Base-by-base conservation (phyloP, 768 basidiomycete species). In the Cystobasidiopsis lactophilus region DNA sequence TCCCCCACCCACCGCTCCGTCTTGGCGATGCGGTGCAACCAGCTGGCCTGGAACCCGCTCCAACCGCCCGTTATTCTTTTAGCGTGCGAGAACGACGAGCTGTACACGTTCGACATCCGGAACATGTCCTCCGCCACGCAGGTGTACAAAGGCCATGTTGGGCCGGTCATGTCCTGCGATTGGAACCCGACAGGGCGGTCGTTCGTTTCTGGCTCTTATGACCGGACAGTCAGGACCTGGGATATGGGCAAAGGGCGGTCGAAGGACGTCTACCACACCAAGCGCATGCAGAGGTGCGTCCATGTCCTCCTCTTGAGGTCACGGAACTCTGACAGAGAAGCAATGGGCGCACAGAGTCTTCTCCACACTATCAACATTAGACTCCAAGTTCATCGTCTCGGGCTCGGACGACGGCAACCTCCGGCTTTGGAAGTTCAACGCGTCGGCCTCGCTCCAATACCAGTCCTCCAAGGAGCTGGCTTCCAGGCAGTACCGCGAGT, bases 71-170 rank as follows among this genome's bases (percentile, higher is more conserved):
- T 79, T 3, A 69, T 95, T 37, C 75, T 98, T 7, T 75, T 96
- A 5, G 93, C 85, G n/a, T 95, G 89, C 0, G 93, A 96, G 71
- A 91, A 96, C 63, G 89, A 96, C 69, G 93, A 95, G 62, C 73
- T 96, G 24, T 96, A 96, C 67, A 95, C 93, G 0, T 98, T 93
- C 66, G 93, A 98, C 63, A 80, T 96, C 47, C 76, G 93, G 40
- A 76, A 82, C 52, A 73, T 98, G 23, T 69, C 74, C 13, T 71
- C 75, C 1, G 85, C 93, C 3, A 83, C 77, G 1, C 83, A 91
- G 56, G 82, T 96, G 26, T 96, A 91, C 74, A 96, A 96, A 67
- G 88, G 78, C 0, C 93, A 98, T 65, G 91, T 95, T 19, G 85
- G 62, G 19, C 59, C 62, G 3, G 93, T 93, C 39, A 95, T 88